phyloP scores from a whole-genome alignment of 2,329 filamentous ascomycete genomes.

The Diaporthe sp. region DNA sequence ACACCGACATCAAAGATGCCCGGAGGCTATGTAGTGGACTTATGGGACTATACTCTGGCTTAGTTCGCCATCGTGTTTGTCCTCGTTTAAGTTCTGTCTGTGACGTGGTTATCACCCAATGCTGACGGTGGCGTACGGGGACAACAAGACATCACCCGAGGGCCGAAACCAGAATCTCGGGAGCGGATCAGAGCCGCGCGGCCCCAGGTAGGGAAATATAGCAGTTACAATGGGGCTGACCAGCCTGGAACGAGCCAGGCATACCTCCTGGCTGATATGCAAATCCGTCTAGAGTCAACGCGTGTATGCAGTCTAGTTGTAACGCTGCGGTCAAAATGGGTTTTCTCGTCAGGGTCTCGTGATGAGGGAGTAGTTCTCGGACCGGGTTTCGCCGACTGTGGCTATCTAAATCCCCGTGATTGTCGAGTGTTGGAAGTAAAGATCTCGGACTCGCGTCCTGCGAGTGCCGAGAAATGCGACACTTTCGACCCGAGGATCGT shows the following conservation, averaged over 20 bases:
- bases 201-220: too few relatives aligned
- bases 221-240: not conserved
- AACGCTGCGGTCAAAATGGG: not conserved
- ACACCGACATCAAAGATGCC: too few relatives aligned
- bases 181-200: not conserved
- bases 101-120: too few relatives aligned
- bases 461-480: not conserved
- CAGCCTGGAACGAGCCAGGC: not conserved
- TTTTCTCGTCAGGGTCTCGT: not conserved
- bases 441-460: not conserved
- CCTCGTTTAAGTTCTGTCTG: not conserved
- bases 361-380: not conserved
- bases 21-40: not conserved
- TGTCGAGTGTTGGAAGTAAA: not conserved
- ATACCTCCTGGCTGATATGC: too few relatives aligned
- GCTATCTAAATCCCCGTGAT: too few relatives aligned
- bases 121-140: too few relatives aligned
- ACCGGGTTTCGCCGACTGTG: not conserved
- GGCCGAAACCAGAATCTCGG: not conserved
- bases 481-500: not conserved
- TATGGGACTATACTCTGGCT: not conserved
- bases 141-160: not conserved
- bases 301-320: not conserved
- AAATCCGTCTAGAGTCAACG: not conserved
- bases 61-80: not conserved